These are phyloP conservation scores for Pseudotulostoma volvatum DNA, from an alignment of 495 filamentous ascomycete genomes.

Conservation along the genomic window DNA sequence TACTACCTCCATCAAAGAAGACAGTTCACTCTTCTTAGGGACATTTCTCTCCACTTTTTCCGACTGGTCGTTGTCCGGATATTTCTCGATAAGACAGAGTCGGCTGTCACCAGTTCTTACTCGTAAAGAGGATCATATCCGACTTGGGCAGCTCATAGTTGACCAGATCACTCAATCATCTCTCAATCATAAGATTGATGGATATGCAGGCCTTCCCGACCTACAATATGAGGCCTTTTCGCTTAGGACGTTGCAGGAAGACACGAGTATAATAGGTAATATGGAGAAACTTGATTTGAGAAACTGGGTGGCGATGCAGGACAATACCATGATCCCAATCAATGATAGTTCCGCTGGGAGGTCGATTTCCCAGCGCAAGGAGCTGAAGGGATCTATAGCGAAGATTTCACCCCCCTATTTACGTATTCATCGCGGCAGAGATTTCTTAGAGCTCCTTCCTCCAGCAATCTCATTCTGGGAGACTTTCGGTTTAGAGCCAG, in stretches of 20 bases:
- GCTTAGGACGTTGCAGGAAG: conserved; percentile 16
- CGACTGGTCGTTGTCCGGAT: conserved; percentile 28
- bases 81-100: conserved; percentile 23
- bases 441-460: conserved; percentile 59
- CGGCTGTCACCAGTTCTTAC: conserved; percentile 18
- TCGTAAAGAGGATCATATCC: conserved; percentile 24
- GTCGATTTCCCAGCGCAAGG: conserved; percentile 14
- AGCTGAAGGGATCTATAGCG: conserved; percentile 18
- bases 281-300: conserved; percentile 24
- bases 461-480: conserved; percentile 82
- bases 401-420: conserved; percentile 46
- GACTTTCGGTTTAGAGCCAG: conserved; percentile 64
- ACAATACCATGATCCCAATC: conserved; percentile 8
- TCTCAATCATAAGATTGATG: conserved; percentile 22
- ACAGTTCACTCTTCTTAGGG: conserved; percentile 25
- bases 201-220: conserved; percentile 13
- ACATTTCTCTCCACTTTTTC: conserved; percentile 31
- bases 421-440: conserved; percentile 60
- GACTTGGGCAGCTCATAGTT: conserved; percentile 30
- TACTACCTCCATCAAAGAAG: conserved; percentile 8
- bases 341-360: conserved; percentile 6
- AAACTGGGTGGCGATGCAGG: conserved; percentile 21
- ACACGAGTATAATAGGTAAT: conserved; percentile 15
- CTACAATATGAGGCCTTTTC: conserved; percentile 15
- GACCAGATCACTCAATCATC: conserved; percentile 36